Evolutionary conservation across 1,284 basidiomycete genomes (phyloP).

Genomic region (Ustilago shanxiensis): DNA sequence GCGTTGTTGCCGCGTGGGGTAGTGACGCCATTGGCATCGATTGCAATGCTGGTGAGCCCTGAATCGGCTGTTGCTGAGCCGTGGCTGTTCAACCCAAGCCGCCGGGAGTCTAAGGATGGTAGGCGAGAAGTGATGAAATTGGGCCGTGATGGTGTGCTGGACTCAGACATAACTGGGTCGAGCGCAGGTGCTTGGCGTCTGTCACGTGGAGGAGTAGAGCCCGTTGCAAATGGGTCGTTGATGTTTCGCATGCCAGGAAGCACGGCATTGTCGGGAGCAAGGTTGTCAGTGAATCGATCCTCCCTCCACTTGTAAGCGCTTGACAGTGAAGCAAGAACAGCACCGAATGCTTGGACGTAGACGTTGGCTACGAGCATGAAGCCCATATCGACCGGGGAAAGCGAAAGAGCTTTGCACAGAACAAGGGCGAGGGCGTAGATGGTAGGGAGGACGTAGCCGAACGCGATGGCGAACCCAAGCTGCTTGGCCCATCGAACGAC

Average conservation of each 20-base stretch:
- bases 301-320: slow-evolving; percentile 53
- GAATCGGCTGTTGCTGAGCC: slow-evolving; percentile 1
- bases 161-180: slow-evolving; percentile 20
- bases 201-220: slow-evolving; percentile 1
- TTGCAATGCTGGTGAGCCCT: slow-evolving; percentile 17
- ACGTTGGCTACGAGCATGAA: slow-evolving; percentile 60
- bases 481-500: slow-evolving; percentile 36
- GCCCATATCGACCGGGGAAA: slow-evolving; percentile 39
- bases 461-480: slow-evolving; percentile 45
- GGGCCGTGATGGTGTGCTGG: slow-evolving; percentile 19
- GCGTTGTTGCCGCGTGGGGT: slow-evolving; percentile 7
- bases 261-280: slow-evolving; percentile 47
- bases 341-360: slow-evolving; percentile 53
- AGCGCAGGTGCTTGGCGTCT: slow-evolving; percentile 8
- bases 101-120: slow-evolving; percentile 24
- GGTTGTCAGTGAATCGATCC: slow-evolving; percentile 46
- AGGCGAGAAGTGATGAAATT: slow-evolving; percentile 28
- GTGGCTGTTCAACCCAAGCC: not conserved
- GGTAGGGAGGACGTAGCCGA: slow-evolving; percentile 49
- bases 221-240: slow-evolving; percentile 23
- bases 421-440: slow-evolving; percentile 46
- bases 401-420: slow-evolving; percentile 25
- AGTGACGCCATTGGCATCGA: slow-evolving; percentile 8
- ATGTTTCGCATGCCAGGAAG: slow-evolving; percentile 37
- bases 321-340: slow-evolving; percentile 46